These are phyloP conservation scores for Aspergillus hortae DNA, from an alignment of 2,329 filamentous ascomycete species.

Conservation along the genomic window DNA sequence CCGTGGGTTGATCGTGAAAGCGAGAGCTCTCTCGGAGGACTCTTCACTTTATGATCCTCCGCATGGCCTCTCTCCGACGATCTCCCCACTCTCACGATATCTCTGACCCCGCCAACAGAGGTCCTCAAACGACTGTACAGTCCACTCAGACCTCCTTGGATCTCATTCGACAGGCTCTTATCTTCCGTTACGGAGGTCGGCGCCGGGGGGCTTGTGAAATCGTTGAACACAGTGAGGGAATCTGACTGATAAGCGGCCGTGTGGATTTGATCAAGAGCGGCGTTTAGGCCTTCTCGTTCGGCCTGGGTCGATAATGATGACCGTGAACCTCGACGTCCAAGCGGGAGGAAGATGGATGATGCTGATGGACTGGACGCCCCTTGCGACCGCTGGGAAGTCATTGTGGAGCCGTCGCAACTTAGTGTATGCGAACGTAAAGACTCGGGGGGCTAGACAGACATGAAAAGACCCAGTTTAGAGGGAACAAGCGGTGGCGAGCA, in stretches of 20 bases:
- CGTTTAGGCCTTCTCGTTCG: conserved; percentile 71
- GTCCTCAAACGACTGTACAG: conserved; percentile 82
- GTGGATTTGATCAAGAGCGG: conserved; percentile 83
- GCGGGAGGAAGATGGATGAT: conserved; percentile 43
- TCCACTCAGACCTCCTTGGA: conserved; percentile 83
- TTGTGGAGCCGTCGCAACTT: conserved; percentile 17
- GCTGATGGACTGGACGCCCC: conserved; percentile 42
- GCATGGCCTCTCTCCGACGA: conserved; percentile 24
- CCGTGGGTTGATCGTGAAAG: conserved; percentile 24
- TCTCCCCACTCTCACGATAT: conserved; percentile 40
- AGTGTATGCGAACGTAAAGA: background rate
- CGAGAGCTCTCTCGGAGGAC: conserved; percentile 24
- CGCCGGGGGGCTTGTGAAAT: conserved; percentile 67
- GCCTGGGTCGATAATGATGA: conserved; percentile 52
- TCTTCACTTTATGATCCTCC: conserved; percentile 25
- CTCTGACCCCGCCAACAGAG: conserved; percentile 69
- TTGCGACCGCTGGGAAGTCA: conserved; percentile 36
- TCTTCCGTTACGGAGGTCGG: conserved; percentile 62
- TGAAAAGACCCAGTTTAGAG: conserved; percentile 9
- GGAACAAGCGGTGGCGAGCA: conserved; percentile 9
- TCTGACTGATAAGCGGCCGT: conserved; percentile 81
- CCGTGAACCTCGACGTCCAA: conserved; percentile 47
- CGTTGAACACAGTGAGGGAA: conserved; percentile 87
- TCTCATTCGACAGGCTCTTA: conserved; percentile 67
- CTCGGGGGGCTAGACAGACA: background rate